phyloP scores from a whole-genome alignment of 345 rosid species.

The Aquilaria yunnanensis region DNA sequence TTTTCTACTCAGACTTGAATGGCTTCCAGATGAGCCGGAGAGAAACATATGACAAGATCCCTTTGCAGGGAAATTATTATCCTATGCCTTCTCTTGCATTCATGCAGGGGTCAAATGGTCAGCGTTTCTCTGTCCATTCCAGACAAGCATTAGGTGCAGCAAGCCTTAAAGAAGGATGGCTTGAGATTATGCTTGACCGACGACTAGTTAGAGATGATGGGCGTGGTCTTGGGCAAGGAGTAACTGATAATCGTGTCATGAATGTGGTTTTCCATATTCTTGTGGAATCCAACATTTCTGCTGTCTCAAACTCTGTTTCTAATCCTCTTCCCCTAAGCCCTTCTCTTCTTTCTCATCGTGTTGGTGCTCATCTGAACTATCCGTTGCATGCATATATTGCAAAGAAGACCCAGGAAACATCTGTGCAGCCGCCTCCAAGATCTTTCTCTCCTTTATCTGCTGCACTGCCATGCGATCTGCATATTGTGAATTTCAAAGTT shows the following conservation, averaged over 20 bases:
- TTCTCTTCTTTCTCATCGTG: constrained; percentile 72
- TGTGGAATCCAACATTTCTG: constrained; percentile 60
- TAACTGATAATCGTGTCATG: constrained; percentile 79
- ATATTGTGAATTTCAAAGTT: constrained; percentile 80
- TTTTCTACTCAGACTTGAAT: constrained; percentile 87
- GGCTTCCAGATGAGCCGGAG: constrained; percentile 99
- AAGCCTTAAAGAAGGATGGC: constrained; percentile 76
- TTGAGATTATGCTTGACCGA: constrained; percentile 95
- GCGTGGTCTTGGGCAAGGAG: constrained; percentile 99
- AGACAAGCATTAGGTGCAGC: constrained; percentile 86
- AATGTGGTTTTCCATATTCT: constrained; percentile 71
- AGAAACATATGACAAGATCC: constrained; percentile 92
- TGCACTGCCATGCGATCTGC: constrained; percentile 84
- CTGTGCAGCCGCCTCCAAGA: constrained; percentile 40
- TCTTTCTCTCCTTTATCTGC: constrained; percentile 67
- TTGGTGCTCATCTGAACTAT: constrained; percentile 75
- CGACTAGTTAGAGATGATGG: constrained; percentile 82
- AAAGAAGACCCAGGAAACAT: constrained; percentile 64
- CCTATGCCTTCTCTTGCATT: constrained; percentile 97
- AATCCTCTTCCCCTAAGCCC: constrained; percentile 55
- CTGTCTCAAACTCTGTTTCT: constrained; percentile 33
- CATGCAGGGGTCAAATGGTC: constrained; percentile 79
- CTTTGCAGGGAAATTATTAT: constrained; percentile 94
- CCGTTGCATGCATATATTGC: constrained; percentile 76
- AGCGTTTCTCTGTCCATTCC: constrained; percentile 84